phyloP scores from a whole-genome alignment of 2,329 filamentous ascomycete genomes.

The Blastomyces silverae region DNA sequence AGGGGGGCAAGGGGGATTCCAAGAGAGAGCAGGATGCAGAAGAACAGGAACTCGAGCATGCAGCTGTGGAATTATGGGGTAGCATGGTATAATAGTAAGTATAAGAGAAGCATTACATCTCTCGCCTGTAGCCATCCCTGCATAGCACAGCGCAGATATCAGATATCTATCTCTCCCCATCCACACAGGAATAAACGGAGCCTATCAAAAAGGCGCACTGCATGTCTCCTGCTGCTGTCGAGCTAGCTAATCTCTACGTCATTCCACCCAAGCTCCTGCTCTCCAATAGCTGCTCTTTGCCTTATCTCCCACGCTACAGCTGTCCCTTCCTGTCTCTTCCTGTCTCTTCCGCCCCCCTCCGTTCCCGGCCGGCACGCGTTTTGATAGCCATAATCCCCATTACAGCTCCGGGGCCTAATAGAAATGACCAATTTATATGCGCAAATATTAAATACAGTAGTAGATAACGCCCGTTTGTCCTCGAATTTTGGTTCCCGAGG shows the following conservation, averaged over 20 bases:
- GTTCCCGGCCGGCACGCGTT: neutral
- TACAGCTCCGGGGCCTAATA: neutral
- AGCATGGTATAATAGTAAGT: no score
- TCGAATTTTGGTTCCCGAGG: neutral
- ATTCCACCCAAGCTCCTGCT: constrained; percentile 5
- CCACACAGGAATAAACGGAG: neutral
- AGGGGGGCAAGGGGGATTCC: no score
- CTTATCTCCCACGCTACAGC: neutral
- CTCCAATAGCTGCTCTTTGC: neutral
- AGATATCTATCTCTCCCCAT: neutral
- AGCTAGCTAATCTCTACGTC: neutral
- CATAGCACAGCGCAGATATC: no score
- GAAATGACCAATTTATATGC: constrained; percentile 12
- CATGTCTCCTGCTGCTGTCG: no score
- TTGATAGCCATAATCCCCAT: no score
- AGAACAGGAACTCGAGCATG: no score
- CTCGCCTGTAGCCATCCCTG: neutral
- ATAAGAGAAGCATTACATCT: no score
- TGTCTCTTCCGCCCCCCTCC: constrained; percentile 2
- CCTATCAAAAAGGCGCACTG: neutral
- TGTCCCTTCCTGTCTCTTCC: neutral
- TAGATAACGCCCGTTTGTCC: neutral
- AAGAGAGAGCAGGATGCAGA: no score
- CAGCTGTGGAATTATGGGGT: no score
- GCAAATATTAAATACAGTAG: neutral